Percentiles rank a stretch among this genome's conserved stretches.
Conservation (phyloP, 192 early-diverging fungal species). For the Backusella morwellensis region DNA sequence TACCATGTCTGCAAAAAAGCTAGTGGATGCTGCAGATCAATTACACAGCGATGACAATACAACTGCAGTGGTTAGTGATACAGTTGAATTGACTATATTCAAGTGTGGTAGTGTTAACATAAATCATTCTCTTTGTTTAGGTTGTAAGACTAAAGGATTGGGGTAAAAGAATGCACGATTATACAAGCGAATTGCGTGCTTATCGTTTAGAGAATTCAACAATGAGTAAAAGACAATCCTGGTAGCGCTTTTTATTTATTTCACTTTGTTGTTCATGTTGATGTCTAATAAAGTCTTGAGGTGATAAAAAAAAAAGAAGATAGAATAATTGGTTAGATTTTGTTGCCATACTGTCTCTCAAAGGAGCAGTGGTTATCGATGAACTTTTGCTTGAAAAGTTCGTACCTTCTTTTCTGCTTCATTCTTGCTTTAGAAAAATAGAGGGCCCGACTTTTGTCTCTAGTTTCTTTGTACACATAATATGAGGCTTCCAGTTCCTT, state of each 20-base stretch:
- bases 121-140: conserved; percentile 18
- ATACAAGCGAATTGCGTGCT: conserved; percentile 61
- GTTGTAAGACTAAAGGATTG: conserved; percentile 71
- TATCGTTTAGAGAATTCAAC: conserved; percentile 52
- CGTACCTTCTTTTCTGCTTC: too few relatives aligned
- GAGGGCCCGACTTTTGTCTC: too few relatives aligned
- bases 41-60: conserved; percentile 71
- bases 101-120: neutral
- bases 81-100: neutral
- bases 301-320: too few relatives aligned
- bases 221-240: conserved; percentile 37
- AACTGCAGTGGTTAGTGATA: conserved; percentile 51
- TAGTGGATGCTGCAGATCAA: conserved; percentile 63
- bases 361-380: too few relatives aligned
- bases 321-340: too few relatives aligned
- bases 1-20: conserved; percentile 49
- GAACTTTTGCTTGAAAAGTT: too few relatives aligned
- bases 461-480: too few relatives aligned
- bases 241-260: conserved; percentile 21
- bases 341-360: neutral
- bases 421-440: too few relatives aligned
- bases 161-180: conserved; percentile 63
- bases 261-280: too few relatives aligned
- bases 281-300: too few relatives aligned
- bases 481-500: too few relatives aligned